A percentile compares a stretch with the other conserved stretches of the same genome.
Conservation (phyloP, 164 flowering plant species). For the Hamamelis virginiana region DNA sequence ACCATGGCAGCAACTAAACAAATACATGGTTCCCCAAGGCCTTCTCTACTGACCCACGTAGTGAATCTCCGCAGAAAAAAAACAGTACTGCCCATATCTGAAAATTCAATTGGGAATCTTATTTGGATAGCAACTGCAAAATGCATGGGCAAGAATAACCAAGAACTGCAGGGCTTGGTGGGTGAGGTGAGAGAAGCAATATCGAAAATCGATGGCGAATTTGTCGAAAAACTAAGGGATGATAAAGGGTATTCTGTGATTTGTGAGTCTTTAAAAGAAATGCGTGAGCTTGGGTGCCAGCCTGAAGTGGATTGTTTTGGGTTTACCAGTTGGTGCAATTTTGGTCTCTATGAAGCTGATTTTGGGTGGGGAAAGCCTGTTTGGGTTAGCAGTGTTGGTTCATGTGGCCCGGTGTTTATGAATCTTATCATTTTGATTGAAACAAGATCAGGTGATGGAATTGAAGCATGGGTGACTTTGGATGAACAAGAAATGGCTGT, state of each 20-base stretch:
- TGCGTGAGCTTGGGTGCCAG: conserved; percentile 12
- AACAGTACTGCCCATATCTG: conserved; percentile 26
- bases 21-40: conserved; percentile 13
- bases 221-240: conserved; percentile 18
- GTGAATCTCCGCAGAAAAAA: conserved; percentile 41
- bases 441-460: conserved; percentile 13
- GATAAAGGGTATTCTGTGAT: conserved; percentile 15
- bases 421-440: conserved; percentile 6
- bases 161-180: conserved; percentile 12
- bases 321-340: conserved; percentile 44
- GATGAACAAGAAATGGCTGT: conserved; percentile 9
- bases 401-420: background rate
- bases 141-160: background rate
- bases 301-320: conserved; percentile 19
- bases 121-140: conserved; percentile 24
- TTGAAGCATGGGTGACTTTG: conserved; percentile 19
- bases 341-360: conserved; percentile 36
- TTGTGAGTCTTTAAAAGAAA: conserved; percentile 16
- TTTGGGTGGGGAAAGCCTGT: conserved; percentile 53
- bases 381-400: conserved; percentile 31
- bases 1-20: conserved; percentile 19
- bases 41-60: conserved; percentile 25
- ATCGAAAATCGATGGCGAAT: conserved; percentile 20
- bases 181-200: conserved; percentile 17
- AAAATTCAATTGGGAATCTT: conserved; percentile 41